phyloP scores from a whole-genome alignment of 2,329 filamentous ascomycete genomes.

The Akanthomyces lecanii region DNA sequence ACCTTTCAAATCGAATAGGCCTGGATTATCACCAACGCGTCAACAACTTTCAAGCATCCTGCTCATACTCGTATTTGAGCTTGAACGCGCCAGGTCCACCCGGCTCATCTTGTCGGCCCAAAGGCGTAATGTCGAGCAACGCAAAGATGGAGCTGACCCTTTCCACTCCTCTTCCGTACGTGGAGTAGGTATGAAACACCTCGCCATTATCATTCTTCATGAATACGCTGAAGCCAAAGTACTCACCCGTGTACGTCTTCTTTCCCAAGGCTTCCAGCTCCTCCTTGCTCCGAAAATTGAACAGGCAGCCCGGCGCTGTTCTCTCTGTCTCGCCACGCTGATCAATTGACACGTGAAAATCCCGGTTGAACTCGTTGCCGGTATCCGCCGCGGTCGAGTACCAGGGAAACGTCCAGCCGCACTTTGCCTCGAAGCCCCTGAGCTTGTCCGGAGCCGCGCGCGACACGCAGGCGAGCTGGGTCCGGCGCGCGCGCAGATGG shows the following conservation, averaged over 20 bases:
- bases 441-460: conserved; percentile 35
- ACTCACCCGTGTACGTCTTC: conserved; percentile 28
- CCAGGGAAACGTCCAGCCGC: conserved; percentile 40
- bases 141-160: conserved; percentile 28
- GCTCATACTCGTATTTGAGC: conserved; percentile 25
- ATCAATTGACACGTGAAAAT: conserved; percentile 35
- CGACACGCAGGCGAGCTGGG: conserved; percentile 36
- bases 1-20: too few species aligned
- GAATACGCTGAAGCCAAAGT: conserved; percentile 36
- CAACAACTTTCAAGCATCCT: not conserved
- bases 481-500: conserved; percentile 36
- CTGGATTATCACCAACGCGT: too few species aligned
- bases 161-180: conserved; percentile 31
- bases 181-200: conserved; percentile 37
- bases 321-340: conserved; percentile 12
- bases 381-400: conserved; percentile 28
- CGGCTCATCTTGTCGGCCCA: conserved; percentile 29
- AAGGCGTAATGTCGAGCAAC: conserved; percentile 32
- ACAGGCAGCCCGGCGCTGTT: conserved; percentile 21
- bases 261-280: conserved; percentile 27
- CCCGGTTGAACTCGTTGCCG: conserved; percentile 36
- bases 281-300: conserved; percentile 26
- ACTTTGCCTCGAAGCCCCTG: conserved; percentile 32
- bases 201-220: conserved; percentile 24
- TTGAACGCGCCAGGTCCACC: conserved; percentile 27